Evolutionary conservation across 331 rosid species (phyloP), one percentile per base, ranked within the genome.

Genomic region (Spiraea crenata): DNA sequence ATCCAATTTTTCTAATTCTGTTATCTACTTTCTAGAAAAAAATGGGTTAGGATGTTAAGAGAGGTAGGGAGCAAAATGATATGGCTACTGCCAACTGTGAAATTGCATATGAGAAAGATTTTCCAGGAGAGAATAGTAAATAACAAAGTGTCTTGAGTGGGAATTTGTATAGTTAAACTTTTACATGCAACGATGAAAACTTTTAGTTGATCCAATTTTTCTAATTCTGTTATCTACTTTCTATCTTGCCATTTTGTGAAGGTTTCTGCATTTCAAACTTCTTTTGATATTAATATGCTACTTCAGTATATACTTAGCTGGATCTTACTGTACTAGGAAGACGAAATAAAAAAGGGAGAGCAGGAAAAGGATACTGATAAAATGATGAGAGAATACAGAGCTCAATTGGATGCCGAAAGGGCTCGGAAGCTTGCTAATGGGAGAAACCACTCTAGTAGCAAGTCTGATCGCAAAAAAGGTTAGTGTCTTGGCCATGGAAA

Each of bases 301-400:
- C n/a, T 12, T 50, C 37, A 57, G 35, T 58, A 44, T 80, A 25
- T 25, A 25, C 31, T 25, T 25, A 25, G 31, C 31, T 25, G 31
- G 31, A 25, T 25, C 2, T 25, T 60, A 57, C 63, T 78, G 68
- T 69, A 54, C 64, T 71, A 93, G 98, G 99, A 93, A 85, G 99
- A 93, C 65, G 97, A 91, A 73, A 69, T 93, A 52, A 90, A 84
- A 79, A 82, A 83, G 74, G 99, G 97, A 71, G 99, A 95, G 75
- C 76, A 89, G 82, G 99, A 95, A 82, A 92, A 92, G 61, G 99
- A 91, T 78, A 89, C 91, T 1, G 95, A 95, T 78, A 85, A 75
- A 83, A 87, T 88, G 97, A 95, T 95, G 99, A 86, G 95, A 81
- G 99, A 95, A 70, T 91, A 91, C 84, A 81, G 99, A 84, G 99